Conservation (phyloP, 352 stramenopile genomes). For the Pythium oligandrum region DNA sequence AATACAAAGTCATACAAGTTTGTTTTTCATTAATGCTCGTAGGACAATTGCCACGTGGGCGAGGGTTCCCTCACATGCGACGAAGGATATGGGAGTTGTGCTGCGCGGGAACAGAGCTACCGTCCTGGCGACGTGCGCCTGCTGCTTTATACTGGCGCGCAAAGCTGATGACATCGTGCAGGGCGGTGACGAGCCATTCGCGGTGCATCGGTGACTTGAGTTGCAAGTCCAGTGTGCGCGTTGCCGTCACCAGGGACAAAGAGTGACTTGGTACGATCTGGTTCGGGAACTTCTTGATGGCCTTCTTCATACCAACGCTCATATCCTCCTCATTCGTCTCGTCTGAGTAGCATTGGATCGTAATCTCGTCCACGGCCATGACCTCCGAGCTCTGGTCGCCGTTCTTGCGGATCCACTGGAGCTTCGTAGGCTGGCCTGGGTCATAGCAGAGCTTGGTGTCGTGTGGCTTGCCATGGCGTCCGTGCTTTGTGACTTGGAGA, state of each 20-base stretch:
- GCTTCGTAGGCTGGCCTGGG: conserved; percentile 48
- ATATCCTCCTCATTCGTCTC: conserved; percentile 15
- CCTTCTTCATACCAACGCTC: conserved; percentile 42
- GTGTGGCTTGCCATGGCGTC: conserved; percentile 62
- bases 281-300: conserved; percentile 24
- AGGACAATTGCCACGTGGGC: too few species aligned
- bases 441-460: conserved; percentile 71
- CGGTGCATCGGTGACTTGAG: conserved; percentile 61
- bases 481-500: conserved; percentile 61
- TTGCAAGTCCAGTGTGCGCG: conserved; percentile 57
- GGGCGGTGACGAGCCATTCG: conserved; percentile 70
- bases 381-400: conserved; percentile 64
- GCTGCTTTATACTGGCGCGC: conserved; percentile 55
- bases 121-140: conserved; percentile 15
- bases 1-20: too few species aligned
- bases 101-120: neutral
- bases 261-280: conserved; percentile 32
- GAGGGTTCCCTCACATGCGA: neutral
- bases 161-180: conserved; percentile 60
- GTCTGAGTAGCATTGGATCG: conserved; percentile 27
- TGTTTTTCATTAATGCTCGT: too few species aligned
- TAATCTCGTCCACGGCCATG: conserved; percentile 45
- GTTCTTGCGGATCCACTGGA: conserved; percentile 77
- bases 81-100: neutral
- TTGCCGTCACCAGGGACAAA: conserved; percentile 47